Percentiles rank a stretch among this genome's conserved stretches.
These are phyloP conservation scores for Xylaria sp. DNA, from an alignment of 2,329 filamentous ascomycete species.

Conservation along the genomic window DNA sequence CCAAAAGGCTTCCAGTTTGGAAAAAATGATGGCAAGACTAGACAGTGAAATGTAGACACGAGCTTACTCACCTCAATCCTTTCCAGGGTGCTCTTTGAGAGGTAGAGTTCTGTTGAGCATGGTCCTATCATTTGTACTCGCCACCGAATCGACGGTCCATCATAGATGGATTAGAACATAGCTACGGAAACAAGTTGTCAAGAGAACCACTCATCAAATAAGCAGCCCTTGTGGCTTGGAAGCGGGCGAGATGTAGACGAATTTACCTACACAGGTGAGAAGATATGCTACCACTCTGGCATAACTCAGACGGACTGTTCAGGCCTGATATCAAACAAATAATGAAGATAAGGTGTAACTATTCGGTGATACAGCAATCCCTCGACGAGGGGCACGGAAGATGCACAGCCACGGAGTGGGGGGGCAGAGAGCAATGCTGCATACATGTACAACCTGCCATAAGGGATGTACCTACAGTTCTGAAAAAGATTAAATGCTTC, in stretches of 20 bases:
- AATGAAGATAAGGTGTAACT: no score
- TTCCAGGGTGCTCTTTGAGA: conserved; percentile 84
- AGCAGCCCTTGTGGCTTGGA: conserved; percentile 88
- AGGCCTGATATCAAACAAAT: no score
- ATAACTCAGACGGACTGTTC: no score
- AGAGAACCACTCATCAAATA: conserved; percentile 67
- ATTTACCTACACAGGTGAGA: no score
- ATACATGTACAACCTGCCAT: no score
- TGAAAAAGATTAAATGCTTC: no score
- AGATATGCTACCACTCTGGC: no score
- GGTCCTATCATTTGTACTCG: conserved; percentile 78
- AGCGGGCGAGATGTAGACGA: no score
- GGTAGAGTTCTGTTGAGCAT: conserved; percentile 92
- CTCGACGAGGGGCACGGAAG: conserved; percentile 6
- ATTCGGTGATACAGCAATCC: no score
- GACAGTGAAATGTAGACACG: neutral
- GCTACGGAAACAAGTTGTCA: neutral
- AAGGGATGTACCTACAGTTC: no score
- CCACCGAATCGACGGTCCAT: conserved; percentile 71
- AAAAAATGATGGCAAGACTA: no score
- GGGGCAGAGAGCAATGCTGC: conserved; percentile 14
- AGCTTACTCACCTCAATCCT: conserved; percentile 47
- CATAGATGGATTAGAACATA: conserved; percentile 24
- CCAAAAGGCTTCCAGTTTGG: no score
- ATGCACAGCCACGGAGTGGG: conserved; percentile 17